Evolutionary conservation across 108 stramenopile species (phyloP).

Genomic region (Fragilaria crotonensis): DNA sequence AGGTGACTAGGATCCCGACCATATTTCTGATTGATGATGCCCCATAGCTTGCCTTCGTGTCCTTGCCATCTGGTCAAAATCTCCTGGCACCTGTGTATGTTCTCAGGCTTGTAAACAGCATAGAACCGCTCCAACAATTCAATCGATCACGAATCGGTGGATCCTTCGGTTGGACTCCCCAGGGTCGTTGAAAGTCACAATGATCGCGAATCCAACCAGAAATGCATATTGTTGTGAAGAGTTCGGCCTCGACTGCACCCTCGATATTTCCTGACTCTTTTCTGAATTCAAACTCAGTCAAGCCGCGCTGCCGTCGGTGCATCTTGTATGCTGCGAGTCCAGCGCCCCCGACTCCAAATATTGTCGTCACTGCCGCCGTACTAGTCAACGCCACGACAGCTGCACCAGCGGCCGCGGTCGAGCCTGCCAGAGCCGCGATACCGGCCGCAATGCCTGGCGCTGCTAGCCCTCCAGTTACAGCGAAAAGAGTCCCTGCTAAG

Average conservation of each 20-base stretch:
- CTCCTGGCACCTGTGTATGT: slow-evolving; percentile 48
- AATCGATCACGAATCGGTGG: slow-evolving; percentile 53
- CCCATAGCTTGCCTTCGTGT: slow-evolving; percentile 65
- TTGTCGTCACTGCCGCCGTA: slow-evolving; percentile 72
- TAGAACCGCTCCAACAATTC: slow-evolving; percentile 77
- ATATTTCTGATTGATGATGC: slow-evolving; percentile 59
- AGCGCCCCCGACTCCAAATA: slow-evolving; percentile 84
- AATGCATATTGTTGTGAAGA: slow-evolving; percentile 70
- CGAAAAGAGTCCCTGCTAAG: slow-evolving; percentile 57
- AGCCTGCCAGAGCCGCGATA: slow-evolving; percentile 57
- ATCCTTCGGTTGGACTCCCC: slow-evolving; percentile 71
- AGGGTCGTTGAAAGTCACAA: slow-evolving; percentile 77
- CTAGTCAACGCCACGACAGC: slow-evolving; percentile 60
- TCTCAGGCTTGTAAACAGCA: slow-evolving; percentile 60
- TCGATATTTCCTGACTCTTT: slow-evolving; percentile 30
- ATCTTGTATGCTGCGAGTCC: slow-evolving; percentile 79
- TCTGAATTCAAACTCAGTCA: slow-evolving; percentile 77
- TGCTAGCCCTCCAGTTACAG: slow-evolving; percentile 60
- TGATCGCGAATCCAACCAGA: slow-evolving; percentile 79
- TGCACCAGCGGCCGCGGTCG: slow-evolving; percentile 65
- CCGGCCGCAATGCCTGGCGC: slow-evolving; percentile 78
- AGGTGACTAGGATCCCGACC: slow-evolving; percentile 70
- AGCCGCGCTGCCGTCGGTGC: slow-evolving; percentile 68
- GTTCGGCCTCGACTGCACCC: slow-evolving; percentile 47
- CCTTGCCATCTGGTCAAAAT: slow-evolving; percentile 75